These are phyloP conservation scores for Penicillium concentricum DNA, from an alignment of 2,329 filamentous ascomycete genomes.

Conservation along the genomic window DNA sequence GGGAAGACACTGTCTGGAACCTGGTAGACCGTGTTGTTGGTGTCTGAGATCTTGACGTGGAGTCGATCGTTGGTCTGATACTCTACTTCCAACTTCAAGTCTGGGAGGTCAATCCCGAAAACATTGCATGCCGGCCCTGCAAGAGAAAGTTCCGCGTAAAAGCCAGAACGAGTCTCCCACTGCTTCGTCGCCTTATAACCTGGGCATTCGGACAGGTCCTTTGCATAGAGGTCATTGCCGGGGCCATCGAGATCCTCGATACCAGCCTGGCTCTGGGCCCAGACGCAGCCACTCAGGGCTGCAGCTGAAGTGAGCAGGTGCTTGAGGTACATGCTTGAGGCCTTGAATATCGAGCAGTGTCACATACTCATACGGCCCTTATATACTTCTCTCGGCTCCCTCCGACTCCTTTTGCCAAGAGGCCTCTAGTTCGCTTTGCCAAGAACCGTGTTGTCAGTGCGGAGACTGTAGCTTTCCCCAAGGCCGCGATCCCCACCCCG, in stretches of 20 bases:
- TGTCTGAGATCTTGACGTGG: slow-evolving; percentile 44
- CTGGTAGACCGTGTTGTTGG: slow-evolving; percentile 13
- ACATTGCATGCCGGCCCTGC: slow-evolving; percentile 63
- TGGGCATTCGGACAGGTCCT: slow-evolving; percentile 39
- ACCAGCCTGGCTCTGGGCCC: slow-evolving; percentile 17
- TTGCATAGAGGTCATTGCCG: slow-evolving; percentile 41
- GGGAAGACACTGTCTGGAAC: slow-evolving; percentile 24
- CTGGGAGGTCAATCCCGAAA: slow-evolving; percentile 54
- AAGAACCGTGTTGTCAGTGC: slow-evolving; percentile 3
- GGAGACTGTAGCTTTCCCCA: slow-evolving; percentile 3
- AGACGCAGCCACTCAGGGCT: slow-evolving; percentile 10
- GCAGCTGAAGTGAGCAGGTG: slow-evolving; percentile 12
- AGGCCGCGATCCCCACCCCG: background rate
- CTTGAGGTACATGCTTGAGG: slow-evolving; percentile 12
- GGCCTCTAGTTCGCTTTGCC: background rate
- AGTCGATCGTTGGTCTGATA: slow-evolving; percentile 60
- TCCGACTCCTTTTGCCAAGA: background rate
- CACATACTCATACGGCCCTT: background rate
- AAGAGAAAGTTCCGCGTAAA: slow-evolving; percentile 60
- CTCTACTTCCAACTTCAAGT: slow-evolving; percentile 55
- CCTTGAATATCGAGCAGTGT: background rate
- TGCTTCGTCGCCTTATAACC: slow-evolving; percentile 15
- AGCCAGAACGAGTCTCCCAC: slow-evolving; percentile 7
- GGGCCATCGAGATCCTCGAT: slow-evolving; percentile 26
- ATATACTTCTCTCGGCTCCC: background rate